Conservation (phyloP, 345 rosid species). For the Heritiera littoralis region DNA sequence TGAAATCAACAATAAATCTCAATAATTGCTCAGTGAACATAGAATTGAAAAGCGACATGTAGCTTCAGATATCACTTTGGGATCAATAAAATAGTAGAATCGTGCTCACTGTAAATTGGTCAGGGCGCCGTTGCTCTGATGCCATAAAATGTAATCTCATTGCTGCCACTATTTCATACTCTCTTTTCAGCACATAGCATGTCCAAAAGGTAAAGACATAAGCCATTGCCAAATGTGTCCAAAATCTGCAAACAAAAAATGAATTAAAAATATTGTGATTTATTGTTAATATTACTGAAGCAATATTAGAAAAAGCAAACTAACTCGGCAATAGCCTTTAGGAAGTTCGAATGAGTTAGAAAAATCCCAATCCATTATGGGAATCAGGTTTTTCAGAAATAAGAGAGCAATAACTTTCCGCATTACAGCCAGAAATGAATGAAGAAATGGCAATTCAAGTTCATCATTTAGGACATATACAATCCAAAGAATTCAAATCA, state of each 20-base stretch:
- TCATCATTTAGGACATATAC: slow-evolving; percentile 1
- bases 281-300: background rate
- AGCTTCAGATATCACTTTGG: slow-evolving; percentile 5
- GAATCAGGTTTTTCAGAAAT: background rate
- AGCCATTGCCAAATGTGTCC: slow-evolving; percentile 90
- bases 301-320: background rate
- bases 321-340: background rate
- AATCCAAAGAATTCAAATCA: slow-evolving; percentile 3
- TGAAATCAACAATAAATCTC: background rate
- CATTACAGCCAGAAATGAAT: background rate
- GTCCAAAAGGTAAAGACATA: slow-evolving; percentile 93
- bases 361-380: background rate
- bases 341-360: background rate
- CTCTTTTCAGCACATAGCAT: slow-evolving; percentile 71
- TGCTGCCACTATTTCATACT: slow-evolving; percentile 69
- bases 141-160: slow-evolving; percentile 94
- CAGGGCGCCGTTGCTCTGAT: slow-evolving; percentile 70
- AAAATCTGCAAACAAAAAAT: slow-evolving; percentile 57
- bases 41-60: background rate
- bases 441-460: slow-evolving; percentile 1
- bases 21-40: background rate
- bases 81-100: background rate
- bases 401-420: background rate
- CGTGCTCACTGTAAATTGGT: slow-evolving; percentile 76
- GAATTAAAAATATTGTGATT: background rate